Percentiles rank a stretch among this genome's conserved stretches.
Evolutionary conservation across 768 basidiomycete genomes (phyloP).

Genomic region (Suillus subalutaceus): DNA sequence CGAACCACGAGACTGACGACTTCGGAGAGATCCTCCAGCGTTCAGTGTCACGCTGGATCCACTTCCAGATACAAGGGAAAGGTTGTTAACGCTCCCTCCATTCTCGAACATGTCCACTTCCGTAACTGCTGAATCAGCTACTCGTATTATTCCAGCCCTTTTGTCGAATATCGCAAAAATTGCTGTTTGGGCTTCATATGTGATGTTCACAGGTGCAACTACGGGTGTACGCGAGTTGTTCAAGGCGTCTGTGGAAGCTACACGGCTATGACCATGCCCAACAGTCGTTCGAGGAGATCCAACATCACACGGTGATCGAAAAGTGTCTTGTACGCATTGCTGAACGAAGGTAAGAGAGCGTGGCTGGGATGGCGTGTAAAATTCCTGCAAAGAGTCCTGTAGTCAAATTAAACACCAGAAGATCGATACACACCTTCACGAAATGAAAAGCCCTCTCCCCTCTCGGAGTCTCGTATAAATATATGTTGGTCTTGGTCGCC

Average conservation of each 20-base stretch:
- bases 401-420: not conserved
- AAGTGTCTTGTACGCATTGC: slow-evolving; percentile 60
- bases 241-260: slow-evolving; percentile 41
- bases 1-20: slow-evolving; percentile 43
- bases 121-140: slow-evolving; percentile 79
- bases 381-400: slow-evolving; percentile 57
- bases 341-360: slow-evolving; percentile 71
- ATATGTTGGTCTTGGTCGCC: slow-evolving; percentile 71
- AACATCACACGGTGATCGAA: slow-evolving; percentile 46
- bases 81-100: slow-evolving; percentile 12
- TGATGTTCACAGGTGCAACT: slow-evolving; percentile 37
- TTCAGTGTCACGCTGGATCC: slow-evolving; percentile 25
- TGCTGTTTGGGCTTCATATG: slow-evolving; percentile 72
- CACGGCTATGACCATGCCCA: slow-evolving; percentile 42
- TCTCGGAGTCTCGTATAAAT: slow-evolving; percentile 80
- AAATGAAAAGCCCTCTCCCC: slow-evolving; percentile 84
- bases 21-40: slow-evolving; percentile 25
- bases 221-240: slow-evolving; percentile 28
- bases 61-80: slow-evolving; percentile 20
- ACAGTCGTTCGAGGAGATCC: slow-evolving; percentile 26
- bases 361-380: slow-evolving; percentile 75
- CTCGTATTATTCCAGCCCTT: slow-evolving; percentile 81
- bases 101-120: slow-evolving; percentile 68
- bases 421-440: slow-evolving; percentile 58
- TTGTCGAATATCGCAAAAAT: slow-evolving; percentile 88